phyloP scores from a whole-genome alignment of 176 grass and related monocot genomes.

The Coix lacrymajobi region DNA sequence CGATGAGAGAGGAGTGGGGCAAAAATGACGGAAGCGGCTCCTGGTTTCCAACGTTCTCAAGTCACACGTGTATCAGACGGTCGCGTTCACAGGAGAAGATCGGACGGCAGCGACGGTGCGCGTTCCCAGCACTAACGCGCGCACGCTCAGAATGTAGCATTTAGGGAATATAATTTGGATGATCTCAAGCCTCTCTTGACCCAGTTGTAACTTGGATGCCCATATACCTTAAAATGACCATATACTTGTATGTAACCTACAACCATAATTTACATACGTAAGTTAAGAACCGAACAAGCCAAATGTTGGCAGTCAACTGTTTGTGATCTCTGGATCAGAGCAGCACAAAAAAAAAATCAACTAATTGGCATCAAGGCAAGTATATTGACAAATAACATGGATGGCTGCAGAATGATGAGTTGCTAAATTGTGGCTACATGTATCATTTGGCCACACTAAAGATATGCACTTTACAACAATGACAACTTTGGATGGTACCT shows the following conservation, averaged over 20 bases:
- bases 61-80: too few species aligned
- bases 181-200: too few species aligned
- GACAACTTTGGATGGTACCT: not conserved
- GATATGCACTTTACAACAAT: slow-evolving; percentile 1
- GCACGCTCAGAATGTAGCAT: too few species aligned
- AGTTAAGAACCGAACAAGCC: not conserved
- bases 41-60: too few species aligned
- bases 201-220: too few species aligned
- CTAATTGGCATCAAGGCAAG: not conserved
- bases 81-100: too few species aligned
- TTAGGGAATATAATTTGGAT: too few species aligned
- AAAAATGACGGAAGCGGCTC: too few species aligned
- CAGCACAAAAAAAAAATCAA: not conserved
- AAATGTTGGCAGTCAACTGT: not conserved
- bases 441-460: not conserved
- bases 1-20: too few species aligned
- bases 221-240: too few species aligned
- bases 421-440: not conserved
- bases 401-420: not conserved
- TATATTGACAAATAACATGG: not conserved
- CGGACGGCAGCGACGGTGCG: too few species aligned
- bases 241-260: not conserved
- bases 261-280: not conserved
- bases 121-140: too few species aligned
- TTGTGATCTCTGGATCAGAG: not conserved